A percentile compares a stretch with the other conserved stretches of the same genome.
Evolutionary conservation across 1,284 basidiomycete genomes (phyloP).

Genomic region (Psilocybe mexicana): DNA sequence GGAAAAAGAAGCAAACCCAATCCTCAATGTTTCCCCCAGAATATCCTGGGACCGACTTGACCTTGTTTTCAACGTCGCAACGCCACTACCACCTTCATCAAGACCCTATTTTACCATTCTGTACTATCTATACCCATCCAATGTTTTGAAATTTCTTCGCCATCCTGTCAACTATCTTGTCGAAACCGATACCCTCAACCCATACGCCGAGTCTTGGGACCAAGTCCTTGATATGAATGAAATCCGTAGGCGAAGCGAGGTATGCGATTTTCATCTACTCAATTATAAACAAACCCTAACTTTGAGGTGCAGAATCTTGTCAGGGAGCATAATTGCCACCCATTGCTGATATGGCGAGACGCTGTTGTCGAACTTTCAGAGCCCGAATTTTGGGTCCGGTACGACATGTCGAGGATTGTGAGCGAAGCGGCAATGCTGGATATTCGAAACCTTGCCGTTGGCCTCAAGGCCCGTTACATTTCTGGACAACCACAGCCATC

Average conservation of each 20-base stretch:
- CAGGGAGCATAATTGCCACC: conserved; percentile 74
- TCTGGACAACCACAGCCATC: conserved; percentile 9
- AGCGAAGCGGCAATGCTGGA: conserved; percentile 75
- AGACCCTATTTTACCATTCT: conserved; percentile 73
- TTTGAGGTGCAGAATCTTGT: conserved; percentile 54
- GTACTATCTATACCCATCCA: conserved; percentile 89
- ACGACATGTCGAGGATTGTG: conserved; percentile 66
- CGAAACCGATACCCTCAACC: conserved; percentile 47
- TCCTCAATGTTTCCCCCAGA: conserved; percentile 49
- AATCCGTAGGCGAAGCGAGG: conserved; percentile 69
- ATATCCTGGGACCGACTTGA: conserved; percentile 68
- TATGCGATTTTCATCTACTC: conserved; percentile 27
- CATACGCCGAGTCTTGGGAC: conserved; percentile 65
- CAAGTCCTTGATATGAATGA: conserved; percentile 68
- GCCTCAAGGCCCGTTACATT: conserved; percentile 23
- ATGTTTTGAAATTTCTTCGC: conserved; percentile 75
- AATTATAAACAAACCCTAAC: neutral
- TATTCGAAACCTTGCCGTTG: conserved; percentile 50
- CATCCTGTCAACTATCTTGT: conserved; percentile 64
- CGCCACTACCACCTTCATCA: conserved; percentile 53
- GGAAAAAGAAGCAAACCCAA: conserved; percentile 36
- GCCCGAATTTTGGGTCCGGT: conserved; percentile 65
- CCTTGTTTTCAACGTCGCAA: conserved; percentile 49
- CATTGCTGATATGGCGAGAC: conserved; percentile 68
- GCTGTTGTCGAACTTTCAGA: conserved; percentile 63